These are phyloP conservation scores for Aspergillus mulundensis DNA, from an alignment of 495 filamentous ascomycete species.

Conservation along the genomic window DNA sequence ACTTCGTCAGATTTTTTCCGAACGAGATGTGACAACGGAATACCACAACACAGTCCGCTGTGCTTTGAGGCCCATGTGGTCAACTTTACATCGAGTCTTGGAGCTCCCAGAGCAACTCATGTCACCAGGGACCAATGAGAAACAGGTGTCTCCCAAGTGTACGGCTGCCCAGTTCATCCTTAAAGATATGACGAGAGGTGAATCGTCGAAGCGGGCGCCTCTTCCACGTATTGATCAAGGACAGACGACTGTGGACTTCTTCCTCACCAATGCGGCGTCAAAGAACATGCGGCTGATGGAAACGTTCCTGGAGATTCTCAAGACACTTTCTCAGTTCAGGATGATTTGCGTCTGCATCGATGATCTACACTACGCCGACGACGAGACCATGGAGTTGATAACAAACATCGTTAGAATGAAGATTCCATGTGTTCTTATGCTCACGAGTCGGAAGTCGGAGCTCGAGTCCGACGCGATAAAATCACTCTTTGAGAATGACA, in stretches of 20 bases:
- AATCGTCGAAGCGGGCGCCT: constrained; percentile 32
- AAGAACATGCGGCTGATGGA: constrained; percentile 78
- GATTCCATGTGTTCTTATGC: constrained; percentile 72
- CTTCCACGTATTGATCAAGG: constrained; percentile 34
- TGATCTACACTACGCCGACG: constrained; percentile 82
- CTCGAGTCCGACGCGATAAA: constrained; percentile 37
- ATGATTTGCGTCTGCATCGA: constrained; percentile 82
- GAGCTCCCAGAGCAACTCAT: constrained; percentile 75
- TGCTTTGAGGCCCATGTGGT: constrained; percentile 74
- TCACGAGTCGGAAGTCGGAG: constrained; percentile 46
- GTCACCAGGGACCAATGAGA: constrained; percentile 39
- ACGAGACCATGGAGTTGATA: constrained; percentile 77
- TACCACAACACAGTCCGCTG: constrained; percentile 73
- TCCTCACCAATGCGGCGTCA: constrained; percentile 61
- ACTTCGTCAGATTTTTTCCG: constrained; percentile 87
- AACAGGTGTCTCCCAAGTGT: constrained; percentile 29
- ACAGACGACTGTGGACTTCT: constrained; percentile 65
- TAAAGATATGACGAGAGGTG: constrained; percentile 27
- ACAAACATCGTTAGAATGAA: constrained; percentile 65
- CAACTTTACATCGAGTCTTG: constrained; percentile 68
- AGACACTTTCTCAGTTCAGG: constrained; percentile 69
- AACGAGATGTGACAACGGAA: constrained; percentile 76
- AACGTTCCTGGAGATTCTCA: constrained; percentile 78
- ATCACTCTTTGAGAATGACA: constrained; percentile 38
- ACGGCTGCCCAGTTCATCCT: constrained; percentile 28